A percentile compares a stretch with the other conserved stretches of the same genome.
Evolutionary conservation across 345 rosid genomes (phyloP).

Genomic region (Noccaea caerulescens): DNA sequence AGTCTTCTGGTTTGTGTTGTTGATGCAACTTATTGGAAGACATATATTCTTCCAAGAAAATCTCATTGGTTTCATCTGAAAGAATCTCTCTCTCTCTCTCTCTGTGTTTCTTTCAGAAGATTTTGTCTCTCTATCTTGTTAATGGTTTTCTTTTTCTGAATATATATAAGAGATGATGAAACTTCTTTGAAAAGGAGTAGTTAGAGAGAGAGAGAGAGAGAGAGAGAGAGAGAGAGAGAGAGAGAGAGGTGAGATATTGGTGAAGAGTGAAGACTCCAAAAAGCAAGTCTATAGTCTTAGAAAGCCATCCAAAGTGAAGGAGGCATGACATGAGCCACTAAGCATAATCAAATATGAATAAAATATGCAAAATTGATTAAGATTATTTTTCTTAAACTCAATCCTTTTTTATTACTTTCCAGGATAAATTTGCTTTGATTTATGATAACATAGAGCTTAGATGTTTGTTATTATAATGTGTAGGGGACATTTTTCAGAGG

Average conservation of each 20-base stretch:
- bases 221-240: constrained; percentile 35
- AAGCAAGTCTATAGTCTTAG: constrained; percentile 38
- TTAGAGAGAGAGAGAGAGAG: constrained; percentile 31
- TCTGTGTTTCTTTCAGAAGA: constrained; percentile 24
- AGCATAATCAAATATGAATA: constrained; percentile 14
- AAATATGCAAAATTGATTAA: constrained; percentile 15
- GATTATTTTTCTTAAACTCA: constrained; percentile 19
- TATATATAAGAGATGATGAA: constrained; percentile 45
- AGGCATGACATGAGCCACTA: constrained; percentile 19
- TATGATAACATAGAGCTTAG: constrained; percentile 15
- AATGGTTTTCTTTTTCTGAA: constrained; percentile 9
- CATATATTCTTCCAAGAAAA: constrained; percentile 44
- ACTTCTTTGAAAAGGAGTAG: constrained; percentile 38
- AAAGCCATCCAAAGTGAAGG: constrained; percentile 31
- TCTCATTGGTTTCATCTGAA: constrained; percentile 41
- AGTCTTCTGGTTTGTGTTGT: constrained; percentile 33
- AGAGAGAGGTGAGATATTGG: constrained; percentile 33
- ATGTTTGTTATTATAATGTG: constrained; percentile 29
- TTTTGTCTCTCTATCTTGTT: constrained; percentile 27
- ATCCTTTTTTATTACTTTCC: background rate
- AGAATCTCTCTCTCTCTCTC: constrained; percentile 5
- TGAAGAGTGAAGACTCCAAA: constrained; percentile 45
- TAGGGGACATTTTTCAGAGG: constrained; percentile 12
- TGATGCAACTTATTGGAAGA: constrained; percentile 47
- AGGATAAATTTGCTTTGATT: background rate